Evolutionary conservation across 2,329 filamentous ascomycete genomes (phyloP), one percentile per base, ranked within the genome.

Genomic region (Stagonosporopsis cucurbitacearum): DNA sequence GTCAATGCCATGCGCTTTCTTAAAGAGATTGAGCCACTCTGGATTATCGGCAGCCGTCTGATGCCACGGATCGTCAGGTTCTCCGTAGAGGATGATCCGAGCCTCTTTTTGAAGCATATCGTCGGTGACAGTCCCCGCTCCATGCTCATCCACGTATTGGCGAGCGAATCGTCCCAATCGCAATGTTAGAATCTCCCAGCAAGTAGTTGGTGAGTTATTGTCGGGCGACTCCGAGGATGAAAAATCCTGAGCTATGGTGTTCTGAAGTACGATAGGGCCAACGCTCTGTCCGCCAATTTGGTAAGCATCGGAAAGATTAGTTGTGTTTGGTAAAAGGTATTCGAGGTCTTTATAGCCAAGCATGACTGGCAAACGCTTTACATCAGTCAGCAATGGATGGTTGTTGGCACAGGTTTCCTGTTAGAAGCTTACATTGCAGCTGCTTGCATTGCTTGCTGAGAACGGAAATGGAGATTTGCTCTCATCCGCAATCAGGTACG

Each of bases 401-500:
- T 43, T 5, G 3, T 20, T 19, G 11, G 19, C 12, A 35, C 20
- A 36, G 13, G n/a, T 47, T 7, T 37, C 23, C 20, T 45, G 17
- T 30, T n/a, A 25, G 23, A n/a, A 13, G 15, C 60, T 49, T 65
- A 71, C 69, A 60, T 66, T 69, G 52, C 75, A 59, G 17, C 69
- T 73, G 4, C 67, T 57, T 0, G 64, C 62, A 39, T 76, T 75
- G 35, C 74, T 75, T 0, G 80, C 80, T n/a, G 76, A 79, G 65
- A 81, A 82, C 0, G 80, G 80, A 45, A 78, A 75, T 0, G 78
- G 78, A 22, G 74, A 77, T 50, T 74, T 75, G 45, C 74, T 74
- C 60, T 82, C 80, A 32, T 79, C 77, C 23, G 78, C 79, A 39
- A 82, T 82, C 8, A 82, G 72, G 55, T 82, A 82, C 4, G 80